Conservation (phyloP, 2,329 filamentous ascomycete genomes). For the Rutstroemia sydowiana region DNA sequence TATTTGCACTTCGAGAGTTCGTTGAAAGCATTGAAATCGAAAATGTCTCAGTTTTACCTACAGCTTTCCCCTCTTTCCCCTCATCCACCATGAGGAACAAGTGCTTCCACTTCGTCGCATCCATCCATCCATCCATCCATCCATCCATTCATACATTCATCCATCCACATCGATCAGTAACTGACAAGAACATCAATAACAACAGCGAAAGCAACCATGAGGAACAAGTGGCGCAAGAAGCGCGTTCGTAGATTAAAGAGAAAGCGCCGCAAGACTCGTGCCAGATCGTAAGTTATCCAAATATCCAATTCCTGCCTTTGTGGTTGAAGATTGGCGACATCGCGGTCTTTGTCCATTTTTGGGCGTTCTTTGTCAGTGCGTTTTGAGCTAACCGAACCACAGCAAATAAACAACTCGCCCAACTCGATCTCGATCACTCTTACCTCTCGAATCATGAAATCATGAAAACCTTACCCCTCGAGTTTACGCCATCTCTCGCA, state of each 20-base stretch:
- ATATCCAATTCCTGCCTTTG: not conserved
- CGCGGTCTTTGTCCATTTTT: not conserved
- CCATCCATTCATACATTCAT: no score
- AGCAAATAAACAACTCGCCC: slow-evolving; percentile 39
- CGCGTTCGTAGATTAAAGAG: slow-evolving; percentile 97
- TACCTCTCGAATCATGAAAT: slow-evolving; percentile 25
- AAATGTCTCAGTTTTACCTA: no score
- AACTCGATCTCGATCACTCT: slow-evolving; percentile 36
- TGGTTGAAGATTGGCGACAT: not conserved
- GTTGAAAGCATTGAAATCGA: no score
- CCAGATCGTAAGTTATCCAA: slow-evolving; percentile 69
- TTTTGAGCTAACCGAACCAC: slow-evolving; percentile 16
- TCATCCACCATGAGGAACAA: no score
- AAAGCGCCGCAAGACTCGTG: slow-evolving; percentile 99
- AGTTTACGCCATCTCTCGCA: slow-evolving; percentile 30
- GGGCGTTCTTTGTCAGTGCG: not conserved
- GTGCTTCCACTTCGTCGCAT: no score
- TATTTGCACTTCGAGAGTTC: no score
- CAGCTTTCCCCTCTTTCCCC: no score
- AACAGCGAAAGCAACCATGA: no score
- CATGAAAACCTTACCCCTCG: slow-evolving; percentile 33
- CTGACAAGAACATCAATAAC: no score
- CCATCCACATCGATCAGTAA: no score
- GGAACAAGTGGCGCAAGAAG: slow-evolving; percentile 99
- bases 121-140: no score